Base-by-base conservation (phyloP, 352 stramenopile species). In the Globisporangium heterothallicum region DNA sequence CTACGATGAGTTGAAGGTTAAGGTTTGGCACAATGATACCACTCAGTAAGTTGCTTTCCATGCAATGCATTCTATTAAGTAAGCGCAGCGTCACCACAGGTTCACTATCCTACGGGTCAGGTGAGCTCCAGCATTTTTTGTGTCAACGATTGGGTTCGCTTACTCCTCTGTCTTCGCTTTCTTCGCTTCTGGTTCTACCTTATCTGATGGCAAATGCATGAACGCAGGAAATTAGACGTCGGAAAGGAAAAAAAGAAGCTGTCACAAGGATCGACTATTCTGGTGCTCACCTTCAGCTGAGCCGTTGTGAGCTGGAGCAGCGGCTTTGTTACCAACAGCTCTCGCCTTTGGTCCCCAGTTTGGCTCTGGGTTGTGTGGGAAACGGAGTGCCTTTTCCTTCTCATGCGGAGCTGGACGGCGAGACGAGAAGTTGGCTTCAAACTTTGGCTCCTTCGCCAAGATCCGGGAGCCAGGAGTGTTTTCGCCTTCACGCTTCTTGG, bases 341-440 rank as follows among this genome's bases (percentile, higher is more conserved):
- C 85, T 82, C 0, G 89, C 79, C 72, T 98, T 98, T 0, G 95
- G 96, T 12, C 96, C 96, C 96, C 96, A 99, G 67, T 99, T 93
- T 1, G 92, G 84, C 64, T 98, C 90, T 4, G 96, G 96, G 72
- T 99, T 99, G 6, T 84, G 59, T 24, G 96, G 92, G 64, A 96
- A 99, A 27, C 96, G 83, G 52, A 88, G 66, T 7, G 94, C 92
- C 64, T 97, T 97, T 42, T 81, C 77, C 58, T 95, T 89, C n/a
- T 91, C 76, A 34, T 85, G 69, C 16, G 69, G 55, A 6, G 72
- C 70, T 27, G 74, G 64, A 16, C 74, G 78, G 56, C 82, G 83
- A 6, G 70, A 80, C 49, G 77, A 84, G 44, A 94, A 94, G 46
- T 92, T 88, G 6, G 92, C 86, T 56, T 95, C 73, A 13, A 95